Percentiles rank a stretch among this genome's conserved stretches.
phyloP scores from a whole-genome alignment of 192 early-diverging fungal species.

The Linnemannia elongata region DNA sequence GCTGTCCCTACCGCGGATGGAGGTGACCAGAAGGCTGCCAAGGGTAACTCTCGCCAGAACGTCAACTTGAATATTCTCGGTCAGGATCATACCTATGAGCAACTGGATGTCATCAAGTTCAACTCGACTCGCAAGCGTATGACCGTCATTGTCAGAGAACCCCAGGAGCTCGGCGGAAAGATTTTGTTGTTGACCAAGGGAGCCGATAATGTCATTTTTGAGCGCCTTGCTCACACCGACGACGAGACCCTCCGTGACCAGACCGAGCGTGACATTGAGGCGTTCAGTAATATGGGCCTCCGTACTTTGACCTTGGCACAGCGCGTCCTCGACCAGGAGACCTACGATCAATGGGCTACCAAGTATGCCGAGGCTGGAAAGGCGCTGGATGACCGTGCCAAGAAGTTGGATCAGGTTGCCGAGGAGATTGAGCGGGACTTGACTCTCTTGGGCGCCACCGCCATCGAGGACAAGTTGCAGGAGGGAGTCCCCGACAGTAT shows the following conservation, averaged over 20 bases:
- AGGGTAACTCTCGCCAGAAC: slow-evolving; percentile 51
- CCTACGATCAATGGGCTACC: slow-evolving; percentile 82
- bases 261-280: slow-evolving; percentile 77
- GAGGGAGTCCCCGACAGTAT: slow-evolving; percentile 96
- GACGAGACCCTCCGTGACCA: slow-evolving; percentile 64
- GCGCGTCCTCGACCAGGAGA: slow-evolving; percentile 75
- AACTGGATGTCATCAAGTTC: slow-evolving; percentile 93
- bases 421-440: slow-evolving; percentile 88
- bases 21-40: slow-evolving; percentile 20
- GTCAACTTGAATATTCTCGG: slow-evolving; percentile 81
- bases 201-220: slow-evolving; percentile 96
- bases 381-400: slow-evolving; percentile 78
- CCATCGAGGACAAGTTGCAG: slow-evolving; percentile 97
- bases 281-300: slow-evolving; percentile 88
- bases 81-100: slow-evolving; percentile 74
- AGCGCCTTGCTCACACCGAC: slow-evolving; percentile 71
- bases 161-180: slow-evolving; percentile 81
- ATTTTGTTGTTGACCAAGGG: slow-evolving; percentile 94
- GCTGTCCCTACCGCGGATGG: background rate
- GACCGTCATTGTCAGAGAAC: slow-evolving; percentile 87
- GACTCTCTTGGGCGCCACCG: slow-evolving; percentile 91
- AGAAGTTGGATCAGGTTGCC: slow-evolving; percentile 76
- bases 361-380: slow-evolving; percentile 81
- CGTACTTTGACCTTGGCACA: slow-evolving; percentile 92
- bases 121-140: slow-evolving; percentile 97